Base-by-base conservation (phyloP, 192 early-diverging fungal species). In the Paraglomus brasilianum region DNA sequence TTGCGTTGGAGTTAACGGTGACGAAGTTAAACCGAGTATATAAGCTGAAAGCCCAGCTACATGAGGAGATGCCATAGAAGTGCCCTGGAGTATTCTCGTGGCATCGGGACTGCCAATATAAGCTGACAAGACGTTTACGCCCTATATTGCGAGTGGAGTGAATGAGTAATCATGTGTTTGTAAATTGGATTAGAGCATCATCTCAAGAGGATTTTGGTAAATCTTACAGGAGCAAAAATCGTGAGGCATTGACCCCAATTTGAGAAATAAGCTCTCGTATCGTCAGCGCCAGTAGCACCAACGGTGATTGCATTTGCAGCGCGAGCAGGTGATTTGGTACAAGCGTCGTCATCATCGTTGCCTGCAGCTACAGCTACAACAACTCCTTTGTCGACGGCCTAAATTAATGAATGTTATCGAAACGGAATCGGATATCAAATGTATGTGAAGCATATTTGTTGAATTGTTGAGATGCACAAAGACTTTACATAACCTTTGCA, bases 291-390 rank as follows among this genome's bases (percentile, higher is more conserved):
- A 41, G 82, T 66, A 8, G 85, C 76, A 19, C 75, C 86, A 38
- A 88, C 83, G 17, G 72, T 71, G 17, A 86, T 77, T 1, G 77
- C 77, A 1, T 77, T 73, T 15, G 59, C 62, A 3, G 79, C 78
- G 22, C 78, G 72, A 2, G 76, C 80, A 14, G 96, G 96, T 38
- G 92, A 93, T 78, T 84, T 91, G 64, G 85, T 80, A 80, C 95
- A 96, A 5, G 94, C 93, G 50, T 96, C 92, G 38, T 77, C 75
- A 62, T 88, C 88, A 72, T 91, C 87, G 74, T 96, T 96, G 21
- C 95, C 95, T 8, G 95, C 95, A 24, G 95, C 95, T 8, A 96
- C 95, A 30, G 95, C 95, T 78, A 93, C 95, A 71, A 88, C 82
- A 40, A 97, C 86, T 68, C 93, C 93, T 19, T 83, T 78, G 30